A percentile compares a stretch with the other conserved stretches of the same genome.
Conservation (phyloP, 2,329 filamentous ascomycete genomes). For the Calcarisporium arbuscula region DNA sequence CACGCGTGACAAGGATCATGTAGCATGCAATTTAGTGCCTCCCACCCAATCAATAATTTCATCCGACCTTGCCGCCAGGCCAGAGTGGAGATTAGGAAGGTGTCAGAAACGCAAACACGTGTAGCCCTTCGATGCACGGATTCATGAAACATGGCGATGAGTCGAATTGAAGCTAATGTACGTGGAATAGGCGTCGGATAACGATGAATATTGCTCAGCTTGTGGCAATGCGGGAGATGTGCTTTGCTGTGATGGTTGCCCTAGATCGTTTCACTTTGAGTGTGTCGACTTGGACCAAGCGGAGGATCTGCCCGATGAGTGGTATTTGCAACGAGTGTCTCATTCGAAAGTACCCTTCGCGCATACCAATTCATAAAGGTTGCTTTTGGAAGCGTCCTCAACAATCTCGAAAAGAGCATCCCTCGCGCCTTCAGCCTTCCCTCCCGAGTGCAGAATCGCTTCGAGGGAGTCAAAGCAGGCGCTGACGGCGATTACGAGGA, state of each 20-base stretch:
- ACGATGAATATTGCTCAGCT: slow-evolving; percentile 84
- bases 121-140: slow-evolving; percentile 10
- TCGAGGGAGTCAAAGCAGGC: slow-evolving; percentile 72
- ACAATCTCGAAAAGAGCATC: slow-evolving; percentile 60
- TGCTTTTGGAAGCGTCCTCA: slow-evolving; percentile 57
- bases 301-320: slow-evolving; percentile 64
- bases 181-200: slow-evolving; percentile 46
- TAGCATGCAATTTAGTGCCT: slow-evolving; percentile 9
- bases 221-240: slow-evolving; percentile 81
- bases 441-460: slow-evolving; percentile 63
- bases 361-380: slow-evolving; percentile 42
- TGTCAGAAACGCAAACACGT: slow-evolving; percentile 3
- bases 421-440: slow-evolving; percentile 70
- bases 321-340: slow-evolving; percentile 77
- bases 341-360: slow-evolving; percentile 40
- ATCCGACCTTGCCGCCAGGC: slow-evolving; percentile 7
- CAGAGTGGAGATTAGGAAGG: slow-evolving; percentile 14
- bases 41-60: too few relatives aligned
- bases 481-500: slow-evolving; percentile 78
- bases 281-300: slow-evolving; percentile 79
- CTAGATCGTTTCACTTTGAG: slow-evolving; percentile 80
- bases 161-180: slow-evolving; percentile 26
- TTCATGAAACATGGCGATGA: slow-evolving; percentile 9
- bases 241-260: slow-evolving; percentile 90
- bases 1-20: slow-evolving; percentile 11